phyloP scores from a whole-genome alignment of 2,329 filamentous ascomycete species.

The Sarocladiaceae sp. region DNA sequence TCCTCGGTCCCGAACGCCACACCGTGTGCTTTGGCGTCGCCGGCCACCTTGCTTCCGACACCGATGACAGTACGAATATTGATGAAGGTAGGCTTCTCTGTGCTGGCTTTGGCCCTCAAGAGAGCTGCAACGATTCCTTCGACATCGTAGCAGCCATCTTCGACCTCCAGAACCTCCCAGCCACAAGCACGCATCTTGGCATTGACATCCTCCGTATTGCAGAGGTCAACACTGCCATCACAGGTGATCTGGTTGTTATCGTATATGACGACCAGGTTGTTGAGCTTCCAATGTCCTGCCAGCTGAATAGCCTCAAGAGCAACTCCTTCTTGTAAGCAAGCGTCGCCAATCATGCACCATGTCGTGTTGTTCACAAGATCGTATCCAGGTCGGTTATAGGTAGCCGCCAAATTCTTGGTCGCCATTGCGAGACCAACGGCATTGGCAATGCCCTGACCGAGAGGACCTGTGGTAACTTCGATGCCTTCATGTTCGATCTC shows the following conservation, averaged over 20 bases:
- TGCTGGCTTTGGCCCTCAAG: constrained; percentile 35
- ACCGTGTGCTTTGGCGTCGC: constrained; percentile 52
- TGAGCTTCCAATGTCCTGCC: constrained; percentile 50
- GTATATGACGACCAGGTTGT: constrained; percentile 54
- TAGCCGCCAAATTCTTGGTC: constrained; percentile 49
- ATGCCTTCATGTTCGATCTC: constrained; percentile 55
- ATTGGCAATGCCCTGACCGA: constrained; percentile 58
- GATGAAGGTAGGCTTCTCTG: constrained; percentile 52
- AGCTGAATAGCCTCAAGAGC: constrained; percentile 52
- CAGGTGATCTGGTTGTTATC: constrained; percentile 60
- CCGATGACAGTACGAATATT: constrained; percentile 56
- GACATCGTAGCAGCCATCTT: constrained; percentile 49
- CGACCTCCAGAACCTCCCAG: constrained; percentile 51
- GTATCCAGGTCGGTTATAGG: constrained; percentile 46
- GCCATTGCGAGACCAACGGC: constrained; percentile 56
- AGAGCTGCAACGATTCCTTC: constrained; percentile 37
- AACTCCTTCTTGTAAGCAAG: constrained; percentile 55
- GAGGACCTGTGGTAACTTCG: constrained; percentile 55
- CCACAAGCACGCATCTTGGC: constrained; percentile 53
- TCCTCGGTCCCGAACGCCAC: constrained; percentile 51
- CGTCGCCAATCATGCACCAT: constrained; percentile 55
- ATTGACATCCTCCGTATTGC: constrained; percentile 54
- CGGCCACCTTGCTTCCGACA: constrained; percentile 42
- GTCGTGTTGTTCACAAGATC: constrained; percentile 46
- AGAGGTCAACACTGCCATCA: constrained; percentile 48